Conservation (phyloP, 106 monocot genomes). For the Ottelia alismoides region DNA sequence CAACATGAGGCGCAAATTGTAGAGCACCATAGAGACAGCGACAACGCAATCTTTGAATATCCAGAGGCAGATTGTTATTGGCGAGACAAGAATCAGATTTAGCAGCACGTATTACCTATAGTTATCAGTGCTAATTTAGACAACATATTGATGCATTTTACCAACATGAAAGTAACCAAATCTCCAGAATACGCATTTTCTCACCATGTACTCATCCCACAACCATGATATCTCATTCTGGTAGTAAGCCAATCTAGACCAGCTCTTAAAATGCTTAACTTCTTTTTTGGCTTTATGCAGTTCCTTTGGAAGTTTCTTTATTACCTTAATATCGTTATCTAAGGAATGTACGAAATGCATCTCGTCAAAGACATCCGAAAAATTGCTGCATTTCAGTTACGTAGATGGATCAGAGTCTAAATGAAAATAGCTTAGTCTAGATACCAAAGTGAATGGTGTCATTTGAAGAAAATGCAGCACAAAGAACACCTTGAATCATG, state of each 20-base stretch:
- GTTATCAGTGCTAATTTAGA: not conserved
- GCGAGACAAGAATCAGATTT: conserved; percentile 97
- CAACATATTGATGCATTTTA: not conserved
- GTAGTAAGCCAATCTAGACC: conserved; percentile 82
- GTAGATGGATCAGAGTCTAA: no score
- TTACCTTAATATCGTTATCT: conserved; percentile 60
- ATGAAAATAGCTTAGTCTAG: no score
- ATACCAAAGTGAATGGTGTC: no score
- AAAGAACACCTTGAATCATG: conserved; percentile 69
- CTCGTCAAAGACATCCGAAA: conserved; percentile 94
- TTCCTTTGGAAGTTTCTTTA: conserved; percentile 78
- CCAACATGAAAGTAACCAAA: not conserved
- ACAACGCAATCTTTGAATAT: conserved; percentile 91
- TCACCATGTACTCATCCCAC: conserved; percentile 74
- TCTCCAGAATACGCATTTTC: no score
- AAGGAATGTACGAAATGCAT: conserved; percentile 58
- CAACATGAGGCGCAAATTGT: conserved; percentile 62
- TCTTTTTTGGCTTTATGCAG: conserved; percentile 43
- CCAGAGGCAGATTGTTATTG: conserved; percentile 80
- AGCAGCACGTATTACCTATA: conserved; percentile 75
- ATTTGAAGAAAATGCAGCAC: no score
- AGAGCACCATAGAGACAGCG: conserved; percentile 73
- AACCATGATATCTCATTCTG: conserved; percentile 52
- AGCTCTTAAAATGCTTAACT: conserved; percentile 78
- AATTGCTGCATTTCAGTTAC: conserved; percentile 63